Evolutionary conservation across 2,329 filamentous ascomycete genomes (phyloP).

Genomic region (Nemania abortiva): DNA sequence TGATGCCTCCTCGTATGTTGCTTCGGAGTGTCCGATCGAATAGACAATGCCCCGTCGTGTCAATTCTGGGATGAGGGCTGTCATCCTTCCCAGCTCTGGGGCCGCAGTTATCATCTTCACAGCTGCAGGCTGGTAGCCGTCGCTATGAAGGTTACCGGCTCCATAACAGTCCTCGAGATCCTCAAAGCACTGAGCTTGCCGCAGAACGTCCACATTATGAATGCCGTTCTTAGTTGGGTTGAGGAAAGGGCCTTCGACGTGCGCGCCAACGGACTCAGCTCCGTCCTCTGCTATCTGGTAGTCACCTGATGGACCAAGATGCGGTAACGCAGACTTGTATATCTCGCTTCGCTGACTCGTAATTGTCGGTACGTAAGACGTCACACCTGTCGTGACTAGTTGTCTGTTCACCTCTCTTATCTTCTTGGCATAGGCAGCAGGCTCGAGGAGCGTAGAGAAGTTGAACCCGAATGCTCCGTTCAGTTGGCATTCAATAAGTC

Average conservation of each 20-base stretch:
- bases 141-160: constrained; percentile 69
- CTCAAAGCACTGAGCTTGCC: constrained; percentile 69
- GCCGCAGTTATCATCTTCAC: constrained; percentile 89
- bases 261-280: constrained; percentile 88
- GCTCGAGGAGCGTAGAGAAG: constrained; percentile 81
- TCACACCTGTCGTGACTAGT: constrained; percentile 84
- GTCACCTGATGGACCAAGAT: constrained; percentile 77
- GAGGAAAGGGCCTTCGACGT: constrained; percentile 92
- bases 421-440: constrained; percentile 77
- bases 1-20: constrained; percentile 85
- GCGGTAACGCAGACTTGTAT: constrained; percentile 83
- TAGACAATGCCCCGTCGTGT: constrained; percentile 75
- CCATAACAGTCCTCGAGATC: constrained; percentile 82
- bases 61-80: constrained; percentile 75
- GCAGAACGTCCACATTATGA: constrained; percentile 80
- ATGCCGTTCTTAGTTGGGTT: constrained; percentile 86
- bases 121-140: constrained; percentile 54
- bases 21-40: constrained; percentile 88
- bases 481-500: constrained; percentile 90
- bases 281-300: constrained; percentile 73
- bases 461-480: constrained; percentile 95
- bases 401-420: constrained; percentile 77
- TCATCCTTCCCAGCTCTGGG: constrained; percentile 81
- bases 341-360: constrained; percentile 84
- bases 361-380: constrained; percentile 86